Percentiles rank a stretch among this genome's conserved stretches.
phyloP scores from a whole-genome alignment of 2,329 filamentous ascomycete genomes.

The Pseudogymnoascus sp. region DNA sequence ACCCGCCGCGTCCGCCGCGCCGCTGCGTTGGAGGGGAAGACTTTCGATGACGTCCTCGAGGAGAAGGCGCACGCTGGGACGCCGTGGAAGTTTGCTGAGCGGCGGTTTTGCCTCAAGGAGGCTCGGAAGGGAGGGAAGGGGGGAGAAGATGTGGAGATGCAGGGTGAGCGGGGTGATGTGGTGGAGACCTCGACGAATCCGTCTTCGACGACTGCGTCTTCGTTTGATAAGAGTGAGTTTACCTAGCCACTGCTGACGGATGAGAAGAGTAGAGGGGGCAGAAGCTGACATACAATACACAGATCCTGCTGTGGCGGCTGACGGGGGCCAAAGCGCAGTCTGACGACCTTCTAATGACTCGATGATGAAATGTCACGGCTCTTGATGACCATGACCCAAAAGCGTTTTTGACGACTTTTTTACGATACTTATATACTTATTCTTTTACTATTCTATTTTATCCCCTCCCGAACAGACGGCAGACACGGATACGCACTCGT shows the following conservation, averaged over 20 bases:
- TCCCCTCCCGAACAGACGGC: neutral
- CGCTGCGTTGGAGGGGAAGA: slow-evolving; percentile 42
- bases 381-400: neutral
- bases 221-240: neutral
- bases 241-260: neutral
- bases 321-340: neutral
- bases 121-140: neutral
- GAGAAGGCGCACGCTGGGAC: slow-evolving; percentile 28
- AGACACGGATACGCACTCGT: neutral
- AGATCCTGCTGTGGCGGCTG: neutral
- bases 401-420: neutral
- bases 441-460: neutral
- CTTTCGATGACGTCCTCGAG: slow-evolving; percentile 43
- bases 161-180: neutral
- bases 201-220: neutral
- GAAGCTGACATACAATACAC: neutral
- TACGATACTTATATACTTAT: neutral
- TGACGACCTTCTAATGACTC: neutral
- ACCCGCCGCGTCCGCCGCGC: slow-evolving; percentile 42
- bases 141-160: neutral
- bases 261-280: neutral
- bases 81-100: slow-evolving; percentile 32
- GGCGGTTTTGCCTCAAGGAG: slow-evolving; percentile 14
- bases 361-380: neutral
- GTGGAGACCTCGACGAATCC: neutral